Evolutionary conservation across 495 filamentous ascomycete genomes (phyloP).

Genomic region (Talaromyces proteolyticus): DNA sequence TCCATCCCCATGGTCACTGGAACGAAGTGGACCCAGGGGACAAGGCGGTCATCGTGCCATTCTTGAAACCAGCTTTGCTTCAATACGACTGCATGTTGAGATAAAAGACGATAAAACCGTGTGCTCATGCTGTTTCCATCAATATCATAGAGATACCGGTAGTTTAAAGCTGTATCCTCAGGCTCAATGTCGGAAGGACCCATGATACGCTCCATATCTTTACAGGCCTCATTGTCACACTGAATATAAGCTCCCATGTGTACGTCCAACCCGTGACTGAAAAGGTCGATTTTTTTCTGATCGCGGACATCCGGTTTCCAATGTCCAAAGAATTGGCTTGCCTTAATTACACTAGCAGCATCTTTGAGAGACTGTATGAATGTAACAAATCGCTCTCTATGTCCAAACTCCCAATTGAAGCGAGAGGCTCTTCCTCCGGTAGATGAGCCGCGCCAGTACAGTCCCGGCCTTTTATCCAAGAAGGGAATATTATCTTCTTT

Average conservation of each 20-base stretch:
- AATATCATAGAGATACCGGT: conserved; percentile 31
- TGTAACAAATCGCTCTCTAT: conserved; percentile 45
- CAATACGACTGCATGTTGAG: conserved; percentile 30
- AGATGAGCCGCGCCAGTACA: conserved; percentile 47
- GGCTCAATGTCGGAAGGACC: not conserved
- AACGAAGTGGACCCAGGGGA: conserved; percentile 51
- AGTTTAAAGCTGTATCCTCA: not conserved
- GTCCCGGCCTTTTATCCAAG: not conserved
- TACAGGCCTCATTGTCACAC: not conserved
- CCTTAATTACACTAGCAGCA: not conserved
- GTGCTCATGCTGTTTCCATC: conserved; percentile 53
- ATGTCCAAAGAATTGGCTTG: not conserved
- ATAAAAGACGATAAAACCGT: conserved; percentile 43
- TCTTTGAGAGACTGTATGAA: conserved; percentile 9
- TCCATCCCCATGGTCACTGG: conserved; percentile 37
- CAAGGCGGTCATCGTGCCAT: conserved; percentile 51
- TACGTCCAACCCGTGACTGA: conserved; percentile 12
- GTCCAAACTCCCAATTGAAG: conserved; percentile 29
- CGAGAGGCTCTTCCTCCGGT: conserved; percentile 34
- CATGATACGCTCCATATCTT: not conserved
- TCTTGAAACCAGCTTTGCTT: conserved; percentile 48
- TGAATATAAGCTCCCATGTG: not conserved
- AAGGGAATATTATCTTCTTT: not conserved
- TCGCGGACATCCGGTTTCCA: not conserved
- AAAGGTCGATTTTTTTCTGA: conserved; percentile 13